Percentiles rank a stretch among this genome's conserved stretches.
phyloP scores from a whole-genome alignment of 768 basidiomycete genomes.

The Lactarius tabidus region DNA sequence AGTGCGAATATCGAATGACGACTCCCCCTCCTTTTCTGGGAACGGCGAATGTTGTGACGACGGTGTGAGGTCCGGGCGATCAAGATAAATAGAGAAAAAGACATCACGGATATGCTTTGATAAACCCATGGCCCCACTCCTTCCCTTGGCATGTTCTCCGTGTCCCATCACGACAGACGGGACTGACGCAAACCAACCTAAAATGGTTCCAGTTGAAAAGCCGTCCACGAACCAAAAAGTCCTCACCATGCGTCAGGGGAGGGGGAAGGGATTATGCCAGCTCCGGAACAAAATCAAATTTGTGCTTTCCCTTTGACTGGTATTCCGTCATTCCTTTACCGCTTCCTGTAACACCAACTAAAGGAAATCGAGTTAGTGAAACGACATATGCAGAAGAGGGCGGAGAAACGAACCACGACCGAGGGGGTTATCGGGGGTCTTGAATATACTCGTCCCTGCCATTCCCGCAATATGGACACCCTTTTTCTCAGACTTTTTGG shows the following conservation, averaged over 20 bases:
- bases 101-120: slow-evolving; percentile 23
- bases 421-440: slow-evolving; percentile 88
- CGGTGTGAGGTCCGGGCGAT: slow-evolving; percentile 19
- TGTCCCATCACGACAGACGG: slow-evolving; percentile 13
- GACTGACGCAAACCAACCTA: background rate
- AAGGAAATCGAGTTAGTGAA: slow-evolving; percentile 5
- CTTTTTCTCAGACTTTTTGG: slow-evolving; percentile 92
- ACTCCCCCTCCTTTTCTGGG: slow-evolving; percentile 16
- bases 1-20: slow-evolving; percentile 4
- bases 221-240: slow-evolving; percentile 3
- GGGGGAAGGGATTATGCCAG: slow-evolving; percentile 8
- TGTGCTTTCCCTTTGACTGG: slow-evolving; percentile 26
- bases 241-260: slow-evolving; percentile 2
- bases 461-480: slow-evolving; percentile 88
- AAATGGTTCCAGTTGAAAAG: slow-evolving; percentile 7
- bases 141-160: slow-evolving; percentile 18
- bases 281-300: slow-evolving; percentile 18
- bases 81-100: slow-evolving; percentile 17
- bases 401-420: slow-evolving; percentile 61
- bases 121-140: slow-evolving; percentile 14
- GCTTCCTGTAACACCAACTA: slow-evolving; percentile 21
- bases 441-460: slow-evolving; percentile 87
- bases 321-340: slow-evolving; percentile 26
- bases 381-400: slow-evolving; percentile 21
- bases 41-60: slow-evolving; percentile 9